A percentile compares a stretch with the other conserved stretches of the same genome.
These are phyloP conservation scores for Aureobasidium mangrovei DNA, from an alignment of 2,329 filamentous ascomycete genomes.

Conservation along the genomic window DNA sequence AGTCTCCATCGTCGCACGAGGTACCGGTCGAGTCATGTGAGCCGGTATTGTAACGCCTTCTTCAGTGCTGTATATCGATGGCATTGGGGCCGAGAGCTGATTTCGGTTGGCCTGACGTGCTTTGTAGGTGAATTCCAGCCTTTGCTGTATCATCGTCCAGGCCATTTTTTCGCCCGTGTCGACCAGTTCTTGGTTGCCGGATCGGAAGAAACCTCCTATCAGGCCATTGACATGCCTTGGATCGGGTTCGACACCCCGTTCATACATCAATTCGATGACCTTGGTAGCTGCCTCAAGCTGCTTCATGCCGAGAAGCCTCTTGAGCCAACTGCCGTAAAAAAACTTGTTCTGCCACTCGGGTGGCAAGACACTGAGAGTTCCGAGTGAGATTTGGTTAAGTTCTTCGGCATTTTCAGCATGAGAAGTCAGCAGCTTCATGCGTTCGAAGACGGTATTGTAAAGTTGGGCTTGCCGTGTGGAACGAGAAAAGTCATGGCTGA, in stretches of 20 bases:
- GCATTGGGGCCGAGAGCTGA: background rate
- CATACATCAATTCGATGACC: slow-evolving; percentile 68
- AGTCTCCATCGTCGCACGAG: slow-evolving; percentile 64
- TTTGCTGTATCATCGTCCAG: slow-evolving; percentile 67
- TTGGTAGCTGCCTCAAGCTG: slow-evolving; percentile 55
- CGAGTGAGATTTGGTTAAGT: slow-evolving; percentile 41
- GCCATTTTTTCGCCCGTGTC: slow-evolving; percentile 57
- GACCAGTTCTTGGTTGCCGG: slow-evolving; percentile 40
- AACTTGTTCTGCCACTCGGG: slow-evolving; percentile 58
- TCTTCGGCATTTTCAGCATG: slow-evolving; percentile 25
- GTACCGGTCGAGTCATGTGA: slow-evolving; percentile 27
- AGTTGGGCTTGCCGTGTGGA: slow-evolving; percentile 37
- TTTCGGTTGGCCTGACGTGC: slow-evolving; percentile 18
- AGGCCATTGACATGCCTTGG: slow-evolving; percentile 74
- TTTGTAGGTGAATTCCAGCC: slow-evolving; percentile 53
- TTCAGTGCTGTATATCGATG: slow-evolving; percentile 1
- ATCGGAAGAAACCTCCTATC: slow-evolving; percentile 66
- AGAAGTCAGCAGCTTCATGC: slow-evolving; percentile 17
- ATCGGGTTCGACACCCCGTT: slow-evolving; percentile 57
- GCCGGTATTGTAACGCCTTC: slow-evolving; percentile 24
- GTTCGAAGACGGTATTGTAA: slow-evolving; percentile 24
- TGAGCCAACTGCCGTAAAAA: slow-evolving; percentile 83
- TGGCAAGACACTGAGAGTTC: slow-evolving; percentile 45
- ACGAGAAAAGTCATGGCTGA: slow-evolving; percentile 21
- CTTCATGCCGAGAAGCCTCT: slow-evolving; percentile 63